These are phyloP conservation scores for Dipteronia dyeriana DNA, from an alignment of 345 rosid species.

Conservation along the genomic window DNA sequence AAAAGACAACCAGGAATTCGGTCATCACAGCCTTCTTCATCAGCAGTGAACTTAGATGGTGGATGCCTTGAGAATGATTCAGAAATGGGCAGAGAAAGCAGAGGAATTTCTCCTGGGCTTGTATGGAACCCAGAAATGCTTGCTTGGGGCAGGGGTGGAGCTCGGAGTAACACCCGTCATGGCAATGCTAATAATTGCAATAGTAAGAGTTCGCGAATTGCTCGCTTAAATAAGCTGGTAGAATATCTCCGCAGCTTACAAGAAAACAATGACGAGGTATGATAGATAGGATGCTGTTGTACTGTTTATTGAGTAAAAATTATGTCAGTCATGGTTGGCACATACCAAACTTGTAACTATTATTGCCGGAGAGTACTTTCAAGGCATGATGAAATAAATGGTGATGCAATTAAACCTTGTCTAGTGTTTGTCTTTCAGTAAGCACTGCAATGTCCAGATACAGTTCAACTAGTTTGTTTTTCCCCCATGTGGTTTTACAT, in stretches of 20 bases:
- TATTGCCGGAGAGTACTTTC: slow-evolving; percentile 7
- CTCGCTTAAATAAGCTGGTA: slow-evolving; percentile 71
- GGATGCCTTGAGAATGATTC: slow-evolving; percentile 49
- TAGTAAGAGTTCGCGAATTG: slow-evolving; percentile 52
- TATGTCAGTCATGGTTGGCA: slow-evolving; percentile 20
- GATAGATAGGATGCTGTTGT: slow-evolving; percentile 20
- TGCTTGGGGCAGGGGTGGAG: slow-evolving; percentile 95
- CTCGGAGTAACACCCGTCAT: slow-evolving; percentile 83
- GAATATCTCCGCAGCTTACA: slow-evolving; percentile 70
- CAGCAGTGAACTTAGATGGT: slow-evolving; percentile 54
- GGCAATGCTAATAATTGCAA: slow-evolving; percentile 55
- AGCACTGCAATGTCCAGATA: slow-evolving; percentile 11
- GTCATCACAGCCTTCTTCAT: slow-evolving; percentile 57
- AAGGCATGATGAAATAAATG: slow-evolving; percentile 4
- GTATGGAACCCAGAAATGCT: slow-evolving; percentile 71
- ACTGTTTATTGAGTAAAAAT: slow-evolving; percentile 13
- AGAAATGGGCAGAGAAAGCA: slow-evolving; percentile 55
- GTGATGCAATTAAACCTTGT: slow-evolving; percentile 7
- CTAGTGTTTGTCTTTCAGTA: neutral
- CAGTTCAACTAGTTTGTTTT: neutral
- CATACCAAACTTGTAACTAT: neutral
- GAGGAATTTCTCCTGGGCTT: slow-evolving; percentile 74
- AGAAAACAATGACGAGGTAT: slow-evolving; percentile 66
- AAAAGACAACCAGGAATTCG: slow-evolving; percentile 50
- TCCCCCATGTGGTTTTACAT: neutral